phyloP scores from a whole-genome alignment of 495 filamentous ascomycete species.

The Penicillium coprophilum region DNA sequence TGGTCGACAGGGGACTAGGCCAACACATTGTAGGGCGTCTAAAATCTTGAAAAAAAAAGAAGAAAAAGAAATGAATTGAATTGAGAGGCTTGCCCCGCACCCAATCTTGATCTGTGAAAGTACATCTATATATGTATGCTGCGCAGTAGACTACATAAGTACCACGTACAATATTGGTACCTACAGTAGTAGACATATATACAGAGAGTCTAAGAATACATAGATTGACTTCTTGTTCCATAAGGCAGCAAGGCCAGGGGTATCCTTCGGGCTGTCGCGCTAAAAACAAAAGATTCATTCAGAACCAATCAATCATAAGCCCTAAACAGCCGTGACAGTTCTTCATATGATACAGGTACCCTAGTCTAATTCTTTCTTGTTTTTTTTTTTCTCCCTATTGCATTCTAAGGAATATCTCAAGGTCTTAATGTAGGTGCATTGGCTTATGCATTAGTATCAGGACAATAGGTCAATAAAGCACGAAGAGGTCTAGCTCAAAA shows the following conservation, averaged over 20 bases:
- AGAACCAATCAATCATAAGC: conserved; percentile 28
- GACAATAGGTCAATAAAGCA: not conserved
- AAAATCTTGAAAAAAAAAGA: not conserved
- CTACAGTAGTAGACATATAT: not conserved
- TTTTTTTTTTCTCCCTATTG: not conserved
- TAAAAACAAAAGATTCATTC: conserved; percentile 27
- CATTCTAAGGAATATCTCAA: too few species aligned
- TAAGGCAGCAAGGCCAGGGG: conserved; percentile 27
- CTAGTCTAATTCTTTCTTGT: not conserved
- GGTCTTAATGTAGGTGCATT: too few species aligned
- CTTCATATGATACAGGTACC: not conserved
- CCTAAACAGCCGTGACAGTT: not conserved
- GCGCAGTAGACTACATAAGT: conserved; percentile 7
- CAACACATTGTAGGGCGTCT: conserved; percentile 7
- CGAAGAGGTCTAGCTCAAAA: not conserved
- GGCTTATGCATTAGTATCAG: not conserved
- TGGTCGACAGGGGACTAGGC: conserved; percentile 12
- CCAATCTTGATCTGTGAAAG: conserved; percentile 7
- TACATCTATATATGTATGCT: conserved; percentile 5
- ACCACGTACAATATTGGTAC: not conserved
- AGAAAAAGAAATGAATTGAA: too few species aligned
- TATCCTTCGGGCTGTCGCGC: conserved; percentile 14
- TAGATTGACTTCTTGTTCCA: not conserved
- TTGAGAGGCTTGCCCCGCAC: conserved; percentile 8
- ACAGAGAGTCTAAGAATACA: not conserved